phyloP scores from a whole-genome alignment of 1,284 basidiomycete species.

The Athelia sp. region DNA sequence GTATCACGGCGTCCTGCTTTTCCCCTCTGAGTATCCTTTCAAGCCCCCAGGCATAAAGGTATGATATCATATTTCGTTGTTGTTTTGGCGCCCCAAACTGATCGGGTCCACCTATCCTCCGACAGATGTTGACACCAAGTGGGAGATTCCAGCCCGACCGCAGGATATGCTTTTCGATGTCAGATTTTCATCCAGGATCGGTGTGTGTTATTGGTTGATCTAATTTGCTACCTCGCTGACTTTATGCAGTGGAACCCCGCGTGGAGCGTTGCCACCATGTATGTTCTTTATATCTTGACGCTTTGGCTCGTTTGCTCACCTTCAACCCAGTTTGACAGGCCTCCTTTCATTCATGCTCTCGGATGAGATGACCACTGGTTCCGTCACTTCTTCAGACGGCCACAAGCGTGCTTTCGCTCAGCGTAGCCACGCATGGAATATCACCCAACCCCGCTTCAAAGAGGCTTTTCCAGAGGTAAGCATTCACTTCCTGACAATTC shows the following conservation, averaged over 20 bases:
- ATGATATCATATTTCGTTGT: conserved; percentile 10
- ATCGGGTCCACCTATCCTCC: conserved; percentile 10
- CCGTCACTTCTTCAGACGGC: conserved; percentile 73
- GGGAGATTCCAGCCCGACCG: conserved; percentile 90
- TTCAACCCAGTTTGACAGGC: conserved; percentile 73
- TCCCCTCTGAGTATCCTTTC: conserved; percentile 92
- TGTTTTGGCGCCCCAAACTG: conserved; percentile 3
- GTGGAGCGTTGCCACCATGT: conserved; percentile 92
- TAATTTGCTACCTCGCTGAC: conserved; percentile 6
- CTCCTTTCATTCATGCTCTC: conserved; percentile 94
- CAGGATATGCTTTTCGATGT: conserved; percentile 97
- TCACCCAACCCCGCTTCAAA: conserved; percentile 74
- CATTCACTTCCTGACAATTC: conserved; percentile 10
- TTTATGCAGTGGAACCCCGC: conserved; percentile 78
- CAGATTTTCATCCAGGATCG: conserved; percentile 87
- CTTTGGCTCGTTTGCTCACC: conserved; percentile 7
- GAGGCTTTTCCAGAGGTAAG: conserved; percentile 84
- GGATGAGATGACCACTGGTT: conserved; percentile 95
- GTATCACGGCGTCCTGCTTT: conserved; percentile 86
- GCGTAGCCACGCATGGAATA: conserved; percentile 83
- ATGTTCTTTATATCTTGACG: conserved; percentile 25
- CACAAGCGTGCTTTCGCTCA: conserved; percentile 78
- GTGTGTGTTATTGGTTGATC: conserved; percentile 42
- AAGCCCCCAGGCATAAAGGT: conserved; percentile 96
- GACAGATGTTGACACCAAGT: conserved; percentile 90